A percentile compares a stretch with the other conserved stretches of the same genome.
Conservation (phyloP, 495 filamentous ascomycete genomes). For the Aspergillus nidulans region DNA sequence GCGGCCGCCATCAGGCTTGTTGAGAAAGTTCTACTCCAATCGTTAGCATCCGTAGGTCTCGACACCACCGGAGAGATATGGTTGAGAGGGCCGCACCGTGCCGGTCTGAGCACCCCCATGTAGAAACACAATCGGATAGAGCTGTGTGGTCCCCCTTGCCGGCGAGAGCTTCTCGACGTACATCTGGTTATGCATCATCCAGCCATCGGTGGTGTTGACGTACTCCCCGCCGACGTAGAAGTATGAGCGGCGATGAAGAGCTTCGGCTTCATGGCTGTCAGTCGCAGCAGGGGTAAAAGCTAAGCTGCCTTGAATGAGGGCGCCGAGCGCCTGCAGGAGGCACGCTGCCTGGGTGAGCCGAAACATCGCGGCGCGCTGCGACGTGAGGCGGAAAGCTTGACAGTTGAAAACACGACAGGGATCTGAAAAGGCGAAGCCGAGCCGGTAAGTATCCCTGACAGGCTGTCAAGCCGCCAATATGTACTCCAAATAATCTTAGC, state of each 20-base stretch:
- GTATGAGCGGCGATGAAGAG: conserved; percentile 25
- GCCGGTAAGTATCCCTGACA: neutral
- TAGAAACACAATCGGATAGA: conserved; percentile 48
- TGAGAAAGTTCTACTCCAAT: conserved; percentile 34
- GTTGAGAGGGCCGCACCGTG: conserved; percentile 32
- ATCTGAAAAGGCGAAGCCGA: neutral
- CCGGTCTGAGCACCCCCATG: conserved; percentile 51
- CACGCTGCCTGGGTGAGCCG: neutral
- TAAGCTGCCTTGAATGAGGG: neutral
- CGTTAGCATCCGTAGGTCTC: neutral
- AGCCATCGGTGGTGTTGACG: conserved; percentile 25
- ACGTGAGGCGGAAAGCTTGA: neutral
- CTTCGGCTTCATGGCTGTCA: neutral
- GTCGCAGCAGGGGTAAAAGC: neutral
- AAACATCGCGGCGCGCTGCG: neutral
- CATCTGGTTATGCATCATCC: conserved; percentile 38
- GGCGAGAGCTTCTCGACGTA: conserved; percentile 54
- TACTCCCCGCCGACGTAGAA: conserved; percentile 49
- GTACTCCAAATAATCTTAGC: neutral
- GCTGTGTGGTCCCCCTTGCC: conserved; percentile 10
- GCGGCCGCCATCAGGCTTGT: conserved; percentile 43
- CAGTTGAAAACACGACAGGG: neutral
- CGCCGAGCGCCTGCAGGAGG: neutral
- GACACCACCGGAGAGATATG: no score
- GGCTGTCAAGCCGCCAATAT: no score